Evolutionary conservation across 805 yeast genomes (phyloP).

Genomic region (Saccharomyces jurei): DNA sequence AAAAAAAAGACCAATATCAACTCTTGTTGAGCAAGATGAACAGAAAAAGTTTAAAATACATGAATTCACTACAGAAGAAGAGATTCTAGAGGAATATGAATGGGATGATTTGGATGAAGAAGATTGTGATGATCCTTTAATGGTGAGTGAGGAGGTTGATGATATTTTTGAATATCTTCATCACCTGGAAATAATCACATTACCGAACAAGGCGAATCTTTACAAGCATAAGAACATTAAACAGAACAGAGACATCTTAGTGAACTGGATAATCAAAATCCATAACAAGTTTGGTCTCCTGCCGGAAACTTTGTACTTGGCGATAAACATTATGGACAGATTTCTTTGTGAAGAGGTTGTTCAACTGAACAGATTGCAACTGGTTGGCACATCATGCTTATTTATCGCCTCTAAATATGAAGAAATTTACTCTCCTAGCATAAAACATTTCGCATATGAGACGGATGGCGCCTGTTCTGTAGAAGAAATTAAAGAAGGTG

Average conservation of each 20-base stretch:
- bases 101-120: conserved; percentile 74
- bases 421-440: conserved; percentile 84
- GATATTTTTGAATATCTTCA: conserved; percentile 77
- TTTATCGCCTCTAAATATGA: conserved; percentile 88
- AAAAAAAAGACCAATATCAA: conserved; percentile 22
- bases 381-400: conserved; percentile 74
- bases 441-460: conserved; percentile 70
- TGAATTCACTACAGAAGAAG: conserved; percentile 5
- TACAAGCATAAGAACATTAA: conserved; percentile 33
- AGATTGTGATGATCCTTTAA: conserved; percentile 67
- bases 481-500: conserved; percentile 75
- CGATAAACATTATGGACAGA: conserved; percentile 78
- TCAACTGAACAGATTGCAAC: conserved; percentile 68
- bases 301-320: conserved; percentile 77
- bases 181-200: conserved; percentile 56
- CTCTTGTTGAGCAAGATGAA: conserved; percentile 21
- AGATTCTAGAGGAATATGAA: conserved; percentile 25
- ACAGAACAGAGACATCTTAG: conserved; percentile 56
- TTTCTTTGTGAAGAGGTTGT: conserved; percentile 67
- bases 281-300: conserved; percentile 71
- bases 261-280: conserved; percentile 86
- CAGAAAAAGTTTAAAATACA: conserved; percentile 22
- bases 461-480: conserved; percentile 73
- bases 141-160: conserved; percentile 84
- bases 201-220: conserved; percentile 40